Base-by-base conservation (phyloP, 2,329 filamentous ascomycete genomes). In the Tolypocladium endophyticum region DNA sequence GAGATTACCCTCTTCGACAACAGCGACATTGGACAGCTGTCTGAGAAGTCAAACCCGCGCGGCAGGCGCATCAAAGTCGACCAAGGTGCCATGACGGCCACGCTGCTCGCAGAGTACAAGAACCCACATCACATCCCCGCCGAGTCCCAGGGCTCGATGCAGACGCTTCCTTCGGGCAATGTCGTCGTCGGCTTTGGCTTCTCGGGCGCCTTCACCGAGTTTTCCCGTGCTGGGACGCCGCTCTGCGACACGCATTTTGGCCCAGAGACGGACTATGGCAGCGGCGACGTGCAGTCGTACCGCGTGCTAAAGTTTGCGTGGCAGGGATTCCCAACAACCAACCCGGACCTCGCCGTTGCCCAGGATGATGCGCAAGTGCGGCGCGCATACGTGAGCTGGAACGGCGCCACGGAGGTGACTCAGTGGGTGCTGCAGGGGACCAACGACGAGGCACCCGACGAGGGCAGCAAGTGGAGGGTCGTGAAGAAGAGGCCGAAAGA, bases 1-100 rank as follows among this genome's bases (percentile, higher is more conserved):
- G 80, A 80, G 5, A 74, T 83, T 58, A 79, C 79, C 0, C 70
- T 84, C 45, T 83, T 79, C 64, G 80, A 84, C 66, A 84, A 83
- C 68, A 68, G 65, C 43, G 77, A 76, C 35, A 77, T 80, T 60
- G 77, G 74, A 20, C 63, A 53, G 65, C 60, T 39, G 71, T 71
- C n/a, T 61, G 28, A 73, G 70, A 20, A 75, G 71, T 55, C 59
- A 0, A 55, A 54, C 3, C 58, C 77, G 76, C 41, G 61, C 4
- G 61, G 59, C 53, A 39, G 61, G 25, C 59, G 59, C 12, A 56
- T 62, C 20, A 30, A 18, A 8, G 50, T 62, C 20, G 59, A 62
- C 47, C 59, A 58, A n/a, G 39, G 35, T 6, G 41, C 47, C 41
- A 60, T 57, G 61, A 59, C 54, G 14, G 61, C 52, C 7, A 39